Percentiles rank a stretch among this genome's conserved stretches.
These are phyloP conservation scores for Amylocystis lapponica DNA, from an alignment of 768 basidiomycete species.

Conservation along the genomic window DNA sequence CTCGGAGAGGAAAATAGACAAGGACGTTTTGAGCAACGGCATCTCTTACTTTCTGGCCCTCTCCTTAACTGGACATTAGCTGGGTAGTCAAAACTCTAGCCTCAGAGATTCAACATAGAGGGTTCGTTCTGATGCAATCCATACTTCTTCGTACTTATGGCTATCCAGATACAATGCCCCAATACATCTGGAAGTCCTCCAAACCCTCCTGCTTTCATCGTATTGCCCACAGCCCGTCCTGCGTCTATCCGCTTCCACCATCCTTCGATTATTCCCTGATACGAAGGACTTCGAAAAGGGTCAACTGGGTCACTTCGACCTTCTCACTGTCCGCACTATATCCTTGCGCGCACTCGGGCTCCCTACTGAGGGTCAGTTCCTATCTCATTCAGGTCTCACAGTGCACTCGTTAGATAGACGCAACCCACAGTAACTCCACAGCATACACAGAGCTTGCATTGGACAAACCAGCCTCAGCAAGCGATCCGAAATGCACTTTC, in stretches of 20 bases:
- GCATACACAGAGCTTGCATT: slow-evolving; percentile 10
- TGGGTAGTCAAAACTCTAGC: slow-evolving; percentile 63
- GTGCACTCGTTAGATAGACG: not conserved
- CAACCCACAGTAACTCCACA: not conserved
- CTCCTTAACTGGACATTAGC: slow-evolving; percentile 78
- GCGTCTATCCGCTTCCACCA: slow-evolving; percentile 51
- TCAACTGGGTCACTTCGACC: slow-evolving; percentile 20
- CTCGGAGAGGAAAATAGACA: slow-evolving; percentile 52
- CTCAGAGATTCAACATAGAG: slow-evolving; percentile 50
- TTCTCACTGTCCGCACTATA: slow-evolving; percentile 28
- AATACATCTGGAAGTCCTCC: slow-evolving; percentile 58
- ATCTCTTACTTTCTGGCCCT: slow-evolving; percentile 72
- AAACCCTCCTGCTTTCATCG: slow-evolving; percentile 56
- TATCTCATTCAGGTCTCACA: not conserved
- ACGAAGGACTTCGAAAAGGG: slow-evolving; percentile 28
- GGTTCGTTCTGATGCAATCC: slow-evolving; percentile 28
- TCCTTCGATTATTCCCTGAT: slow-evolving; percentile 41
- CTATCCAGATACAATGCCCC: slow-evolving; percentile 39
- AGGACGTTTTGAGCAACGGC: slow-evolving; percentile 65
- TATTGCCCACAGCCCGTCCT: slow-evolving; percentile 64
- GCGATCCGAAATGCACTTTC: slow-evolving; percentile 53
- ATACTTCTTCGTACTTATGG: not conserved
- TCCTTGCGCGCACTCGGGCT: slow-evolving; percentile 35
- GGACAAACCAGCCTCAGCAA: slow-evolving; percentile 49
- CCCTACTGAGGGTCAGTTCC: slow-evolving; percentile 14